Base-by-base conservation (phyloP, 1,284 basidiomycete species). In the Porodaedalea pini region DNA sequence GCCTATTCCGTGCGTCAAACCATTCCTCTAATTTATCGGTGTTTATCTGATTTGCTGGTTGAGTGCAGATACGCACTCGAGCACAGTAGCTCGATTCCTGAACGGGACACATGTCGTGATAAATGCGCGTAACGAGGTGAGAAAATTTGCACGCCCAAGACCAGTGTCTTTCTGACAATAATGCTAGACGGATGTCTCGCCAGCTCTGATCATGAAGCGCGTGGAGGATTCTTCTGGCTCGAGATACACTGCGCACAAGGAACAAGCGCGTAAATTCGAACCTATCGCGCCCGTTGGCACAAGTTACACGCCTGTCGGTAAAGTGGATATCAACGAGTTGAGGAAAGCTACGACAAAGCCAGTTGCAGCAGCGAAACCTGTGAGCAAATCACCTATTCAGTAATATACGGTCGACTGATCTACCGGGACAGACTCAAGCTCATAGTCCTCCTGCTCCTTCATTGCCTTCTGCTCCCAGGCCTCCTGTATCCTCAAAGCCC, bases 161-260 rank as follows among this genome's bases (percentile, higher is more conserved):
- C 2, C 25, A 17, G 34, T 41, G 13, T 34, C 6, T 15, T 21
- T 25, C 21, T 39, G 53, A 41, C 51, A 47, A 23, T 31, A 21
- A 53, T 45, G 32, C 4, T 63, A 92, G 90, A 79, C 79, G 58
- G 94, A 98, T 71, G 90, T 98, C 17, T 75, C 83, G 0, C 88
- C 92, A 0, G 74, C 78, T 0, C 70, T 88, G 48, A 92, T 98
- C 70, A 90, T 94, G 83, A 85, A 87, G 59, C 85, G 90, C 47
- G 87, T 99, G 23, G 88, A 90, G 71, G 90, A 92, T 37, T 90
- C 94, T 11, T 94, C 91, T 4, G 96, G 96, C n/a, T 85, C 93
- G 0, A 95, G 87, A 69, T 99, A 98, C 72, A 86, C 88, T 8
- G 76, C 81, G 4, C 88, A 92, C 65, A 85, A 85, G 54, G 86